Conservation (phyloP, 108 stramenopile species). For the Aureococcus anophagefferens region DNA sequence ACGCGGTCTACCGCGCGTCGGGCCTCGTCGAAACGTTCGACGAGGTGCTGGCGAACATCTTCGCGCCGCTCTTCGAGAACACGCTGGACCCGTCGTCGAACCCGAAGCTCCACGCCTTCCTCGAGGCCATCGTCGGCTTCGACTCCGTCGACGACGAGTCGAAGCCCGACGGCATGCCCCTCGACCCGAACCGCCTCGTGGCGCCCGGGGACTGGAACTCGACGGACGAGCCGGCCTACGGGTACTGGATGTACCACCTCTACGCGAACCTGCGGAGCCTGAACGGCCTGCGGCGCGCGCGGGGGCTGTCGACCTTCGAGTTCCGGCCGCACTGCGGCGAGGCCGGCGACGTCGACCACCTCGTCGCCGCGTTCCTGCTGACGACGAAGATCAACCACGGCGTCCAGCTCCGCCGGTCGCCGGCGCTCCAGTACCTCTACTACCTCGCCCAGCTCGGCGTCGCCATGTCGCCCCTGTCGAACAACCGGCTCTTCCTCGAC, state of each 20-base stretch:
- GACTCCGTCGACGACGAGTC: conserved; percentile 99
- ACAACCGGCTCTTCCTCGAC: conserved; percentile 96
- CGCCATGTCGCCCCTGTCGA: conserved; percentile 82
- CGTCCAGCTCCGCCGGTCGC: conserved; percentile 83
- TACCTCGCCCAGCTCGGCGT: conserved; percentile 78
- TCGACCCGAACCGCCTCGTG: conserved; percentile 44
- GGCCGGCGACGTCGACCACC: conserved; percentile 93
- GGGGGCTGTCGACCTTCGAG: conserved; percentile 56
- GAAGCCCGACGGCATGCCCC: conserved; percentile 30
- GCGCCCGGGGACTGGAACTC: conserved; percentile 70
- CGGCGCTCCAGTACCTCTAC: conserved; percentile 90
- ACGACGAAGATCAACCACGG: conserved; percentile 95
- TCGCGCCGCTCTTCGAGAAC: conserved; percentile 90
- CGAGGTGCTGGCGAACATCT: conserved; percentile 92
- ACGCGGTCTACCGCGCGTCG: conserved; percentile 78
- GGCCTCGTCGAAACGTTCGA: conserved; percentile 50
- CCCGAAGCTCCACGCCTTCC: conserved; percentile 81
- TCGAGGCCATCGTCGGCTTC: conserved; percentile 89
- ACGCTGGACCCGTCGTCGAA: conserved; percentile 80
- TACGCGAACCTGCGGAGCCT: conserved; percentile 84
- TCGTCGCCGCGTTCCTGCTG: conserved; percentile 87
- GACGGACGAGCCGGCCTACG: conserved; percentile 72
- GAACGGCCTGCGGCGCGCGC: conserved; percentile 65
- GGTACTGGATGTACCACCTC: conserved; percentile 77
- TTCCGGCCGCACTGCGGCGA: conserved; percentile 93